phyloP scores from a whole-genome alignment of 2,329 filamentous ascomycete genomes.

The Coniosporium tulheliwenetii region DNA sequence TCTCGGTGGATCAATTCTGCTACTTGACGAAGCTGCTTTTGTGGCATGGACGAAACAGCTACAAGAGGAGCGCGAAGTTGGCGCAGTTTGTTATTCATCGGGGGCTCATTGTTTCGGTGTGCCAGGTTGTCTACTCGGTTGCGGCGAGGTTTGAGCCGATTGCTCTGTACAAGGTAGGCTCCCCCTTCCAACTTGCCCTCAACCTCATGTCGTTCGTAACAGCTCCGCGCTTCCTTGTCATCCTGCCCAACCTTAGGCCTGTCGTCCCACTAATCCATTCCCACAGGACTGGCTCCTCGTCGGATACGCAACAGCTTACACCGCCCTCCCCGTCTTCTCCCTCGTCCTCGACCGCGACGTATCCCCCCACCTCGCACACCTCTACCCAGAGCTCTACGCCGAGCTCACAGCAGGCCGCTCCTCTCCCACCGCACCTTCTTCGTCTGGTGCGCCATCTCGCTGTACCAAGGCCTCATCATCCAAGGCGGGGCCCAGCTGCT shows the following conservation, averaged over 20 bases:
- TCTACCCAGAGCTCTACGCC: constrained; percentile 96
- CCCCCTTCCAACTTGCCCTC: not conserved
- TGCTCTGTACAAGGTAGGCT: constrained; percentile 61
- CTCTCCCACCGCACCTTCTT: constrained; percentile 92
- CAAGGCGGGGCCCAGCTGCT: constrained; percentile 87
- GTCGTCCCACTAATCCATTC: not conserved
- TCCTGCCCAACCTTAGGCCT: not conserved
- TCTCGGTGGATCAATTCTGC: constrained; percentile 89
- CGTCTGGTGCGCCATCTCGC: constrained; percentile 84
- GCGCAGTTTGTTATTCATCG: constrained; percentile 97
- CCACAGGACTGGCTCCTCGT: constrained; percentile 83
- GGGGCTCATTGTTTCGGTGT: constrained; percentile 86
- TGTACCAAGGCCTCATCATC: constrained; percentile 92
- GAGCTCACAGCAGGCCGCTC: constrained; percentile 82
- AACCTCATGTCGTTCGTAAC: not conserved
- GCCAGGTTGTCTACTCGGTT: constrained; percentile 95
- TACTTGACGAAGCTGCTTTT: constrained; percentile 94
- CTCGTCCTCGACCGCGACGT: constrained; percentile 92
- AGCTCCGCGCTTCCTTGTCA: not conserved
- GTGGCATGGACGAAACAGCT: constrained; percentile 95
- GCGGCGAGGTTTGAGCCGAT: constrained; percentile 85
- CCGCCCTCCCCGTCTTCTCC: constrained; percentile 80
- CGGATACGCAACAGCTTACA: constrained; percentile 92
- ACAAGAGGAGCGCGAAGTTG: constrained; percentile 89
- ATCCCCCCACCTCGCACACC: constrained; percentile 79